Evolutionary conservation across 495 filamentous ascomycete species (phyloP).

Genomic region (Tuber indicum): DNA sequence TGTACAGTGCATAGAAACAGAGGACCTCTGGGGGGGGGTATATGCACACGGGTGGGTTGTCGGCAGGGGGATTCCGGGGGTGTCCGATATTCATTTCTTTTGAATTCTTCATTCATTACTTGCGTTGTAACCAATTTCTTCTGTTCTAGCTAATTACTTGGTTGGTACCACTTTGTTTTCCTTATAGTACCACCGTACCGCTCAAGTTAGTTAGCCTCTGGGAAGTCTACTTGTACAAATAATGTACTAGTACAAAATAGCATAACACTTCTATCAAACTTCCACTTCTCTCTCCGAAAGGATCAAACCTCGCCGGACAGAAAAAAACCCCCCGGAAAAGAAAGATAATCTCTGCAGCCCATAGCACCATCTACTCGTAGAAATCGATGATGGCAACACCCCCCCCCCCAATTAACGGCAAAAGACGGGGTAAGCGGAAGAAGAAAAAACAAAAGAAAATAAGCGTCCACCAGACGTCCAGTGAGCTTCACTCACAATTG

Average conservation of each 20-base stretch:
- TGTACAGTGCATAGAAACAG: background rate
- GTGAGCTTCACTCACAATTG: background rate
- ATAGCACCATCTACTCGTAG: background rate
- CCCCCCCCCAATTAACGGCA: background rate
- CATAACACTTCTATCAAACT: background rate
- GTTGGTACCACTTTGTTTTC: background rate
- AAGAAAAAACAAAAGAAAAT: background rate
- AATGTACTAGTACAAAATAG: background rate
- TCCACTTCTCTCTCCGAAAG: background rate
- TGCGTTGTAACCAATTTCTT: background rate
- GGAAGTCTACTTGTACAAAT: background rate
- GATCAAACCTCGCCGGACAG: background rate
- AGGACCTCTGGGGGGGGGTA: background rate
- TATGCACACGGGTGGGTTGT: background rate
- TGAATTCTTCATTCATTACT: background rate
- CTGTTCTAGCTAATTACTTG: background rate
- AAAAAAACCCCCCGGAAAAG: background rate
- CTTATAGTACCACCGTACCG: background rate
- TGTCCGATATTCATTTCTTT: background rate
- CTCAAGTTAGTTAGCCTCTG: background rate
- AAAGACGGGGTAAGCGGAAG: background rate
- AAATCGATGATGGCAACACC: background rate
- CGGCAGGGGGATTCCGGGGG: background rate
- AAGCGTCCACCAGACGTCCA: background rate
- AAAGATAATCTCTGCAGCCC: background rate